Percentiles rank a stretch among this genome's conserved stretches.
phyloP scores from a whole-genome alignment of 192 early-diverging fungal species.

The Thamnidium elegans region DNA sequence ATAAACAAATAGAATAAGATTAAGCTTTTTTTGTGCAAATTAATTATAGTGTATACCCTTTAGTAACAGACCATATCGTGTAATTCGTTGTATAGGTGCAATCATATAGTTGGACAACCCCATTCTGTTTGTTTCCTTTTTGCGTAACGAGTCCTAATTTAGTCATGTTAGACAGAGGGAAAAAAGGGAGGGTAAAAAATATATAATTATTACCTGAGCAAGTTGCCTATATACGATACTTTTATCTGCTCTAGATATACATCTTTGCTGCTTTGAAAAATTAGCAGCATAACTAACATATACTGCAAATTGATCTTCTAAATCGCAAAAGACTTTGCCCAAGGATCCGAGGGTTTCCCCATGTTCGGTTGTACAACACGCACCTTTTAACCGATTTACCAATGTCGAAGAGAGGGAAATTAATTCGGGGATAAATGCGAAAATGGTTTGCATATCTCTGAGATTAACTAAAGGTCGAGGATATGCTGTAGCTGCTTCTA shows the following conservation, averaged over 20 bases:
- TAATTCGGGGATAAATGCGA: conserved; percentile 37
- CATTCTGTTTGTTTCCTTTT: conserved; percentile 56
- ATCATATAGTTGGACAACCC: conserved; percentile 72
- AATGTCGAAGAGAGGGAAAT: conserved; percentile 34
- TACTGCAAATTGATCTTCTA: conserved; percentile 36
- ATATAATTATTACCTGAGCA: conserved; percentile 26
- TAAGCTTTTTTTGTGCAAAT: neutral
- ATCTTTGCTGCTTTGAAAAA: conserved; percentile 27
- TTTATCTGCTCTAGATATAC: conserved; percentile 24
- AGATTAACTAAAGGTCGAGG: conserved; percentile 32
- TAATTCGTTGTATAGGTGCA: conserved; percentile 76
- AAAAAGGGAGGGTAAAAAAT: neutral
- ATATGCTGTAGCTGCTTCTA: conserved; percentile 25
- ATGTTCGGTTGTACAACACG: conserved; percentile 8
- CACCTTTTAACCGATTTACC: conserved; percentile 15
- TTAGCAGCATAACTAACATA: conserved; percentile 40
- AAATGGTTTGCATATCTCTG: conserved; percentile 36
- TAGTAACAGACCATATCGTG: conserved; percentile 72
- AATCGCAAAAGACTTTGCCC: conserved; percentile 34
- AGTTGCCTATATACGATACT: conserved; percentile 36
- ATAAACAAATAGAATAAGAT: neutral
- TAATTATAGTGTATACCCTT: conserved; percentile 32
- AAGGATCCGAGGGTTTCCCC: conserved; percentile 15
- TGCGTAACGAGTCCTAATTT: conserved; percentile 37
- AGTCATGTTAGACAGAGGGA: conserved; percentile 10